Evolutionary conservation across 805 yeast genomes (phyloP).

Genomic region (Wickerhamomyces mucosus): DNA sequence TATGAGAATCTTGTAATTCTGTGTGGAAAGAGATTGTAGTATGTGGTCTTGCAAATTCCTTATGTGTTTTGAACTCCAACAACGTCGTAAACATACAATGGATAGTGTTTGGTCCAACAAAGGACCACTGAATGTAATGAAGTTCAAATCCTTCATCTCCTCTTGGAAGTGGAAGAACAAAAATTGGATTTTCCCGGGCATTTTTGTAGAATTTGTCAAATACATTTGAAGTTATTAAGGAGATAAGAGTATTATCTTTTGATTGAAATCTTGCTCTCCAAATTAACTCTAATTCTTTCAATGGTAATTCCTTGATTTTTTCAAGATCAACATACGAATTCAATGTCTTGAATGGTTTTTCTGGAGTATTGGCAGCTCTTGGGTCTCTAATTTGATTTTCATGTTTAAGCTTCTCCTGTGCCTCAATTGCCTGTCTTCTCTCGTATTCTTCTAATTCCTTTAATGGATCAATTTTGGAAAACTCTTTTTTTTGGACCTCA

Average conservation of each 20-base stretch:
- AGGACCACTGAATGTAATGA: constrained; percentile 91
- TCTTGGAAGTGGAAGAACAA: constrained; percentile 85
- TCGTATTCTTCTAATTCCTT: constrained; percentile 53
- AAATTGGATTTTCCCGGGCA: constrained; percentile 70
- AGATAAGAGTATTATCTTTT: constrained; percentile 52
- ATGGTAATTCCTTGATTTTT: constrained; percentile 47
- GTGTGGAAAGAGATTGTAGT: constrained; percentile 84
- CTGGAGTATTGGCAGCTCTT: constrained; percentile 27
- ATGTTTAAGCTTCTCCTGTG: constrained; percentile 17
- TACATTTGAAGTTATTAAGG: constrained; percentile 48
- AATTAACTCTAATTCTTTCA: constrained; percentile 60
- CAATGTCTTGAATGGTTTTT: constrained; percentile 61
- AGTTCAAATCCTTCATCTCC: constrained; percentile 53
- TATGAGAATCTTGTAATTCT: constrained; percentile 54
- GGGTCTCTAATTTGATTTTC: constrained; percentile 24
- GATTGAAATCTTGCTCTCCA: constrained; percentile 83
- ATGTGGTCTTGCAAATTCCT: constrained; percentile 91
- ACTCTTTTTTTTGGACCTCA: constrained; percentile 41
- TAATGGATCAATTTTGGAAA: constrained; percentile 60
- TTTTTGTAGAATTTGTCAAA: constrained; percentile 52
- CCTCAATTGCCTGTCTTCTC: constrained; percentile 21
- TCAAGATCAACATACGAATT: constrained; percentile 61
- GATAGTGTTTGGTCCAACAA: constrained; percentile 72
- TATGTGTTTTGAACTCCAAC: constrained; percentile 84
- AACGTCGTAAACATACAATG: constrained; percentile 88